Evolutionary conservation across 495 filamentous ascomycete genomes (phyloP), one percentile per base, ranked within the genome.

Genomic region (Aspergillus affinis): DNA sequence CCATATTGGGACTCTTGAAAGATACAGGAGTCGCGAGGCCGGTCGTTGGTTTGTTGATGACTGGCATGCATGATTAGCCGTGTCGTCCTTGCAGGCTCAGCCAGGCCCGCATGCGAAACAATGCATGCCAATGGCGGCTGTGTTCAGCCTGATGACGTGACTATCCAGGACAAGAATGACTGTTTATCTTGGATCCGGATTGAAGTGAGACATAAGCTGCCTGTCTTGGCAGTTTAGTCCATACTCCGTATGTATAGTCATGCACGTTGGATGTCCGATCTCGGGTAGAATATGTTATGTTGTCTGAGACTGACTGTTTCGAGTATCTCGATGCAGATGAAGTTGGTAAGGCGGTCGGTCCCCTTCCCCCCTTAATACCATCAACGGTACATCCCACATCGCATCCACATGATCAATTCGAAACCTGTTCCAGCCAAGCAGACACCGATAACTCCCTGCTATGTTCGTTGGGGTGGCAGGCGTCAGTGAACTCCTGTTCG

Each of bases 381-480:
- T 26, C 23, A 26, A 26, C 23, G 23, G 23, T 26, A 26, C 23
- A 26, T n/a, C n/a, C n/a, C 20, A 45, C 44, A 45, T 17, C 30
- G 15, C 13, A 29, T 56, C 60, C 27, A n/a, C n/a, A n/a, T n/a
- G 51, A 48, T 57, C 54, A 64, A 30, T 69, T 72, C 78, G 78
- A 68, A 83, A 89, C 47, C 75, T 84, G 66, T 77, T 83, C 77
- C 80, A 91, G 68, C 89, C 89, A 80, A 83, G 87, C 72, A 75
- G 84, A 72, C 83, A 92, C 66, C 71, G 84, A 80, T 81, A 89
- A 54, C 76, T 89, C 73, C 79, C 84, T 57, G 65, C 74, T 61
- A 80, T 76, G 61, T 61, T 82, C 60, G 82, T 88, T 47, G 68
- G 66, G 51, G 80, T 86, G 67, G 75, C 80, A 63, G 80, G 87